Conservation (phyloP, 352 stramenopile species). For the Blastocystis sp. region DNA sequence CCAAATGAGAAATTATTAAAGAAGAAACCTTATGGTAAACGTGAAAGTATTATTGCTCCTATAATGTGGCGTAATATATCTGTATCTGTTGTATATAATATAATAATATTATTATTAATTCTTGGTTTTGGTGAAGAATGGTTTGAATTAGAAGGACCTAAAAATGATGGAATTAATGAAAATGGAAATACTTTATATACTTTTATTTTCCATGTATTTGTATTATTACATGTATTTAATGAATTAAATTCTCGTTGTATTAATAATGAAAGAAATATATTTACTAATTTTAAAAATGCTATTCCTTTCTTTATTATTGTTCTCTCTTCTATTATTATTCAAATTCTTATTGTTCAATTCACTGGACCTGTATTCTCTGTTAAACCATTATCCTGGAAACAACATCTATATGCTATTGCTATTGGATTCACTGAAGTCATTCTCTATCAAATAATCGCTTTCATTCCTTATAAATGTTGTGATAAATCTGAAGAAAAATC, state of each 20-base stretch:
- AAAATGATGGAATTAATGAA: slow-evolving; percentile 3
- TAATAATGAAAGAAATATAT: slow-evolving; percentile 77
- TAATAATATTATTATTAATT: slow-evolving; percentile 52
- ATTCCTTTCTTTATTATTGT: slow-evolving; percentile 68
- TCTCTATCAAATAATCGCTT: no score
- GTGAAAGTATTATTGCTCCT: slow-evolving; percentile 63
- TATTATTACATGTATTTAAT: slow-evolving; percentile 77
- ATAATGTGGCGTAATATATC: slow-evolving; percentile 78
- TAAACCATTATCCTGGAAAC: slow-evolving; percentile 44
- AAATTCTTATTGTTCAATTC: slow-evolving; percentile 78
- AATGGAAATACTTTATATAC: slow-evolving; percentile 69
- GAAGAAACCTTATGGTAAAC: slow-evolving; percentile 65
- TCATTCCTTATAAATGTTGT: no score
- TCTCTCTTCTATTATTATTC: slow-evolving; percentile 60
- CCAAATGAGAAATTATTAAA: slow-evolving; percentile 62
- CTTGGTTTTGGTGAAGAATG: slow-evolving; percentile 5
- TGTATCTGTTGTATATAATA: slow-evolving; percentile 65
- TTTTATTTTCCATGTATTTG: slow-evolving; percentile 84
- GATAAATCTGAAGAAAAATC: no score
- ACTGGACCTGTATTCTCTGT: slow-evolving; percentile 56
- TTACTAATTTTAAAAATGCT: slow-evolving; percentile 68
- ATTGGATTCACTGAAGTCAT: no score
- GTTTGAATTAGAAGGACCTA: slow-evolving; percentile 3
- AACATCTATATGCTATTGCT: slow-evolving; percentile 51
- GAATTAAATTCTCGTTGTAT: slow-evolving; percentile 65